These are phyloP conservation scores for Emmonsiellopsis sp. DNA, from an alignment of 2,329 filamentous ascomycete species.

Conservation along the genomic window DNA sequence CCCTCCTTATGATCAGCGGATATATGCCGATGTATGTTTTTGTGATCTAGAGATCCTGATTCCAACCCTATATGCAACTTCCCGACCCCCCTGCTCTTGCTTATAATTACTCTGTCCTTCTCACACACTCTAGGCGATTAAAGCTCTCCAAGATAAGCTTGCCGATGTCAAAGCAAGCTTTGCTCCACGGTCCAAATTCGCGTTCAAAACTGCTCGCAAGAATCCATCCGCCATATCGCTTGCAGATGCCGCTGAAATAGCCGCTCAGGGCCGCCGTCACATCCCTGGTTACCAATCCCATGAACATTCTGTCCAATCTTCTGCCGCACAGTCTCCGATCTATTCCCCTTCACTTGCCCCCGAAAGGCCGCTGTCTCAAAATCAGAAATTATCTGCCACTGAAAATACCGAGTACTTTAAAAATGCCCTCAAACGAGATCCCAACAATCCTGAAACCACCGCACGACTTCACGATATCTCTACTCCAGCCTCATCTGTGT, in stretches of 20 bases:
- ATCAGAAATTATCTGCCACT: constrained; percentile 2
- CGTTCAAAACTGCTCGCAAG: constrained; percentile 59
- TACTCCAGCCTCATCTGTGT: constrained; percentile 42
- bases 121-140: constrained; percentile 54
- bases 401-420: not conserved
- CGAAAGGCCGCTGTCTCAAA: constrained; percentile 22
- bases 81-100: not conserved
- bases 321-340: constrained; percentile 25
- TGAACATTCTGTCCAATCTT: constrained; percentile 32
- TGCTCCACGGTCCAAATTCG: constrained; percentile 70
- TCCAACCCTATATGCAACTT: not conserved
- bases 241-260: constrained; percentile 41
- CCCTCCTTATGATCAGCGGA: constrained; percentile 80
- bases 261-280: constrained; percentile 38
- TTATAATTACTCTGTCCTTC: not conserved
- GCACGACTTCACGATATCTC: not conserved
- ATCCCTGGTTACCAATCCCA: constrained; percentile 35
- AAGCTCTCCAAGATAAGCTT: constrained; percentile 69
- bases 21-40: constrained; percentile 62
- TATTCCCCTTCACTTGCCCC: constrained; percentile 29
- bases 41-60: constrained; percentile 13
- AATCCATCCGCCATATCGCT: constrained; percentile 45
- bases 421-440: not conserved
- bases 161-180: constrained; percentile 59
- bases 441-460: not conserved